A percentile compares a stretch with the other conserved stretches of the same genome.
Conservation (phyloP, 148 eudicot species). For the Rhododendron williamsianum region DNA sequence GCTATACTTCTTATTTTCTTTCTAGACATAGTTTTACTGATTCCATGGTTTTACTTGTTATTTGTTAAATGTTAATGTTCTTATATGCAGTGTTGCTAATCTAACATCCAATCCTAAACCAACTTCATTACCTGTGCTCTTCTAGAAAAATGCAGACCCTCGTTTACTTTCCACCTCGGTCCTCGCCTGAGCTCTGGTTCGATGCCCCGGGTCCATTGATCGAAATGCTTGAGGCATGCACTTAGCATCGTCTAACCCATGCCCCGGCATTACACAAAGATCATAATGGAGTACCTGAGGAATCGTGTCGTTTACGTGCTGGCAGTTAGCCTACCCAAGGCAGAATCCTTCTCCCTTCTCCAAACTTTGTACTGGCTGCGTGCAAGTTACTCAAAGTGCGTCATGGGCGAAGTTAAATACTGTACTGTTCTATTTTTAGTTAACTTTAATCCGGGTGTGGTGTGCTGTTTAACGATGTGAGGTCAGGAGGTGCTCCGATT, state of each 20-base stretch:
- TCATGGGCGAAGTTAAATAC: too few species aligned
- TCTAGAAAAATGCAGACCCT: background rate
- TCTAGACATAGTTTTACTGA: background rate
- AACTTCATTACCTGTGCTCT: background rate
- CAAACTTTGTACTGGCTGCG: too few species aligned
- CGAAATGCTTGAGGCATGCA: background rate
- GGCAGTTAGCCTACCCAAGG: too few species aligned
- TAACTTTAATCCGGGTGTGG: too few species aligned
- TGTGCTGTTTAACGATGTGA: too few species aligned
- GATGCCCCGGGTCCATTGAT: background rate
- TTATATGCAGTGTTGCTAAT: background rate
- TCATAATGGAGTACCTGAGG: background rate
- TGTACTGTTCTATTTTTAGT: too few species aligned
- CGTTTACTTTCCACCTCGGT: background rate
- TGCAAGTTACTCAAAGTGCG: too few species aligned
- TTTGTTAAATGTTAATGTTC: background rate
- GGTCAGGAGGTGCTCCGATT: too few species aligned
- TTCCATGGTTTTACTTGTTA: background rate
- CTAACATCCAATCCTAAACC: background rate
- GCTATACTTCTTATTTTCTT: background rate
- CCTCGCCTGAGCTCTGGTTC: background rate
- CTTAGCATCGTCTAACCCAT: background rate
- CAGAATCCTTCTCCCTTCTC: too few species aligned
- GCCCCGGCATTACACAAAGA: background rate
- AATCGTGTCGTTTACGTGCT: background rate